Conservation (phyloP, 129 eudicot genomes). For the Escallonia herrerae region DNA sequence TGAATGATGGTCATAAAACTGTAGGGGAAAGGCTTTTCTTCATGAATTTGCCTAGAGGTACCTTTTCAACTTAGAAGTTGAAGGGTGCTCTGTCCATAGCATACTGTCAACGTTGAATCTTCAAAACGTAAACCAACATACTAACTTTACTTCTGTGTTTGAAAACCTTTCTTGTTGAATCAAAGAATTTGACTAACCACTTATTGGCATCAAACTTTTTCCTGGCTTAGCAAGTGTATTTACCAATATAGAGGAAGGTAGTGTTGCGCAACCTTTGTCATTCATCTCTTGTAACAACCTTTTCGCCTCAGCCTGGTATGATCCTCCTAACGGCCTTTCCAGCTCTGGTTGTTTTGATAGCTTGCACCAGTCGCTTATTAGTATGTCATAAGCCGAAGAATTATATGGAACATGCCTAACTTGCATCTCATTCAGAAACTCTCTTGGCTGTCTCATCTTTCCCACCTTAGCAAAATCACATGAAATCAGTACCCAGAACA, state of each 20-base stretch:
- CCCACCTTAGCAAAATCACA: constrained; percentile 73
- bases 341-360: constrained; percentile 47
- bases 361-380: constrained; percentile 73
- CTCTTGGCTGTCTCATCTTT: constrained; percentile 83
- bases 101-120: too few species aligned
- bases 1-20: too few species aligned
- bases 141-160: too few species aligned
- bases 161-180: too few species aligned
- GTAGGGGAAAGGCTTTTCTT: too few species aligned
- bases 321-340: constrained; percentile 36
- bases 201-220: constrained; percentile 38
- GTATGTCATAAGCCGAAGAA: constrained; percentile 83
- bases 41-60: too few species aligned
- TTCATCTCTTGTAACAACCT: constrained; percentile 64
- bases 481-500: too few species aligned
- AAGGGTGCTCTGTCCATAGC: too few species aligned
- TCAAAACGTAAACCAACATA: too few species aligned
- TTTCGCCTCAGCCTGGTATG: constrained; percentile 55
- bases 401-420: constrained; percentile 53
- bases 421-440: constrained; percentile 94
- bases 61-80: too few species aligned
- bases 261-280: constrained; percentile 65
- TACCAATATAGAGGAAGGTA: constrained; percentile 36
- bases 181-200: constrained; percentile 15
- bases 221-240: constrained; percentile 40